Base-by-base conservation (phyloP, 2,329 filamentous ascomycete genomes). In the Penicillium sp. region DNA sequence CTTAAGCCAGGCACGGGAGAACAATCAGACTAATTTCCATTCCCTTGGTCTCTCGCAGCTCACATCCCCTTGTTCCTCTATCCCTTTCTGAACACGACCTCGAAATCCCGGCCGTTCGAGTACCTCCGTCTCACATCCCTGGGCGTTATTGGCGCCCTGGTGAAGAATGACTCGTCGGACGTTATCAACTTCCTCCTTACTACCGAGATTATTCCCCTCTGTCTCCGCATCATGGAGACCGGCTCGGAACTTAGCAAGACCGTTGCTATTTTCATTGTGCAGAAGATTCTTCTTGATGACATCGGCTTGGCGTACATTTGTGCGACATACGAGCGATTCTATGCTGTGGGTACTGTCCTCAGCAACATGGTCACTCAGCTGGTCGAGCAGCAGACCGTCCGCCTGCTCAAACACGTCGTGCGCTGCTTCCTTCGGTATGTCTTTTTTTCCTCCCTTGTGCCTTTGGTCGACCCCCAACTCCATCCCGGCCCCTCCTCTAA, bases 361-460 rank as follows among this genome's bases (percentile, higher is more conserved):
- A 97, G 92, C 82, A 99, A 98, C 76, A 99, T 99, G 95, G 95
- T 99, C 60, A 93, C 91, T 57, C 94, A 98, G 80, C 86, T 99
- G 40, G 95, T 98, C 42, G 95, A 99, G 79, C 94, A 97, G 75
- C 95, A 99, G 80, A 99, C 95, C 1, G 95, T 96, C 33, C 87
- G 95, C 56, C 84, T 99, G 51, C 87, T 99, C 26, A 99, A 99
- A 85, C 95, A 99, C 76, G 95, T 99, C 60, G 95, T 99, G 37
- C 86, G 95, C 69, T 99, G 95, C 81, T 99, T 99, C 78, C 85
- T 99, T 74, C 88, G 95, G 92, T 96, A 83, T 70, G 88, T 81
- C 35, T 13, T 51, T 24, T 12, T 26, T 6, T 13, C 5, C 13
- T n/a, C n/a, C 37, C 40, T 17, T 15, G 5, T 30, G 9, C 30